These are phyloP conservation scores for Thraustochytrium striatum DNA, from an alignment of 352 stramenopile genomes.

Conservation along the genomic window DNA sequence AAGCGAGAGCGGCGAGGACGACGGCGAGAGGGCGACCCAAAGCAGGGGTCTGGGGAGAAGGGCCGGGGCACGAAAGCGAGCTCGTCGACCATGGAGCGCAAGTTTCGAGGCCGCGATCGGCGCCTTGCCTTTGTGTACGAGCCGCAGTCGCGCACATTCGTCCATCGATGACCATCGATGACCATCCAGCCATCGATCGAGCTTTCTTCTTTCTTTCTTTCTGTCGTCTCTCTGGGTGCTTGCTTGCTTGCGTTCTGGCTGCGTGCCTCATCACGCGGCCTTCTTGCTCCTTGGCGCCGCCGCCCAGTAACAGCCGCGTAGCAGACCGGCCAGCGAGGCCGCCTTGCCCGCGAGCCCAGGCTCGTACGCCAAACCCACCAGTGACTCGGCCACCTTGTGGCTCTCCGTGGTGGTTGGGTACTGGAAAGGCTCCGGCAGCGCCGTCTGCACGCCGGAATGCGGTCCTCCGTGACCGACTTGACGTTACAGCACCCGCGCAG, in stretches of 20 bases:
- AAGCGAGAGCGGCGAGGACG: not conserved
- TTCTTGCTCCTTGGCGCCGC: too few relatives aligned
- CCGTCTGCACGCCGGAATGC: conserved; percentile 65
- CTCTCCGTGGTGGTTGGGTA: conserved; percentile 61
- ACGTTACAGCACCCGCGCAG: conserved; percentile 73
- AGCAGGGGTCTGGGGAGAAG: not conserved
- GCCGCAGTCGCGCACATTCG: conserved; percentile 18
- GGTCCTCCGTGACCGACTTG: conserved; percentile 71
- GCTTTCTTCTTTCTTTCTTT: too few relatives aligned
- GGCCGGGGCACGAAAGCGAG: not conserved
- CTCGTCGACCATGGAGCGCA: conserved; percentile 36
- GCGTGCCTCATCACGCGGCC: too few relatives aligned
- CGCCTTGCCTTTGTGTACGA: conserved; percentile 46
- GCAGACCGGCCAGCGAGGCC: too few relatives aligned
- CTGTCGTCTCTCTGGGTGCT: too few relatives aligned
- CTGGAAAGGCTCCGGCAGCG: conserved; percentile 68
- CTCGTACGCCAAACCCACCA: conserved; percentile 42
- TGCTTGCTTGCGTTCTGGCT: too few relatives aligned
- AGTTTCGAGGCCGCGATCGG: conserved; percentile 32
- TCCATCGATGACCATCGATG: too few relatives aligned
- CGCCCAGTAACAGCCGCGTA: too few relatives aligned
- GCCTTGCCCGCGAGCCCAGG: too few relatives aligned
- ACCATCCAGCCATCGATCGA: too few relatives aligned
- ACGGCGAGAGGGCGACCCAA: not conserved
- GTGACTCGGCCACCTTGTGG: not conserved